These are phyloP conservation scores for Citrus medica DNA, from an alignment of 345 rosid species.

Conservation along the genomic window DNA sequence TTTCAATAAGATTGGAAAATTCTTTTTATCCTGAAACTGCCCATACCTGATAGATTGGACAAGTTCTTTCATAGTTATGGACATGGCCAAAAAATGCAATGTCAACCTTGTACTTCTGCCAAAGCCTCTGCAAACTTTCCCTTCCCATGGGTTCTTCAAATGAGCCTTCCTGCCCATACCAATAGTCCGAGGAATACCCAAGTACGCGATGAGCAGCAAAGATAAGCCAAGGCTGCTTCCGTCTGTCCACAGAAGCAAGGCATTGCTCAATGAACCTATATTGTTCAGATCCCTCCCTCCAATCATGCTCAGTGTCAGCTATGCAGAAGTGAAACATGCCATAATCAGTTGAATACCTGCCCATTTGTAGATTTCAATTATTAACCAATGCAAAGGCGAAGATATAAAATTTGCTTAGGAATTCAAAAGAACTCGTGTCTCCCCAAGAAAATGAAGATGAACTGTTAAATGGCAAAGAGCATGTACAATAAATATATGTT, in stretches of 20 bases:
- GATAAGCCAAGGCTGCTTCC: slow-evolving; percentile 70
- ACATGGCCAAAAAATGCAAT: slow-evolving; percentile 70
- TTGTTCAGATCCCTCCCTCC: slow-evolving; percentile 73
- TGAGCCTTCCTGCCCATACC: slow-evolving; percentile 54
- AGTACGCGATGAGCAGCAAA: slow-evolving; percentile 67
- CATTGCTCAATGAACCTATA: slow-evolving; percentile 58
- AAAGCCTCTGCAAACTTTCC: slow-evolving; percentile 60
- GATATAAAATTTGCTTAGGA: not conserved
- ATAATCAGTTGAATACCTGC: slow-evolving; percentile 68
- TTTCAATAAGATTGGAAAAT: not conserved
- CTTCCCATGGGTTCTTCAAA: slow-evolving; percentile 63
- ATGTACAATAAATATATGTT: not conserved
- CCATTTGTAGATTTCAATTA: not conserved
- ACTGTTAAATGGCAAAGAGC: not conserved
- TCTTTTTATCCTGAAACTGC: not conserved
- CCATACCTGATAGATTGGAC: slow-evolving; percentile 69
- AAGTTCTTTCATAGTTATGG: slow-evolving; percentile 70
- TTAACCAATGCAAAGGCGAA: not conserved
- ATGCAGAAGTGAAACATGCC: slow-evolving; percentile 76
- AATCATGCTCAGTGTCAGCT: slow-evolving; percentile 73
- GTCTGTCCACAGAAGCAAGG: slow-evolving; percentile 61
- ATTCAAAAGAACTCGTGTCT: not conserved
- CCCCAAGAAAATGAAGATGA: not conserved
- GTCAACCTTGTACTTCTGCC: slow-evolving; percentile 85
- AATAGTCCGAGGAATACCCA: slow-evolving; percentile 55